A percentile compares a stretch with the other conserved stretches of the same genome.
phyloP scores from a whole-genome alignment of 2,329 filamentous ascomycete species.

The Fusarium burgessii region DNA sequence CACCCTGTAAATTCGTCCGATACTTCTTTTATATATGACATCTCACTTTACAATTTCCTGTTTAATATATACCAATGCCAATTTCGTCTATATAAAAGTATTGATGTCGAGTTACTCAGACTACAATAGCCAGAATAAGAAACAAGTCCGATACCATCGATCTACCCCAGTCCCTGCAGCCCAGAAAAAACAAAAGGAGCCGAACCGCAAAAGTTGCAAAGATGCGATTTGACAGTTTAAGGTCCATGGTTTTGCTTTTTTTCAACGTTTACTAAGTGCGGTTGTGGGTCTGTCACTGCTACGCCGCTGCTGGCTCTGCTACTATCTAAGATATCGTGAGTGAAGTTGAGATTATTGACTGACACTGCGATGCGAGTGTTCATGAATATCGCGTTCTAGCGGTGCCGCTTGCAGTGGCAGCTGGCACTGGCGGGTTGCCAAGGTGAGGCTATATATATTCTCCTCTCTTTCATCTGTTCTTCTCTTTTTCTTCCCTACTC shows the following conservation, averaged over 20 bases:
- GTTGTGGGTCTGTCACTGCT: constrained; percentile 20
- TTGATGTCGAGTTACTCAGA: constrained; percentile 5
- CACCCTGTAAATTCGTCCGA: too few relatives aligned
- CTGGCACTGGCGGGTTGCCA: not conserved
- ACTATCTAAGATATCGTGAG: constrained; percentile 12
- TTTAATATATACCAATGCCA: not conserved
- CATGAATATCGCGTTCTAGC: not conserved
- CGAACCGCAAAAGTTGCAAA: constrained; percentile 7
- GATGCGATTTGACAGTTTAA: constrained; percentile 3
- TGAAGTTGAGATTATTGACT: not conserved
- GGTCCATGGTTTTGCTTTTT: constrained; percentile 26
- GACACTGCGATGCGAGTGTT: not conserved
- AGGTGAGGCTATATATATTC: constrained; percentile 19
- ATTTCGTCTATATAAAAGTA: not conserved
- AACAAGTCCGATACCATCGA: constrained; percentile 12
- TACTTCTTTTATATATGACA: not conserved
- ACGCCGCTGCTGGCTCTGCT: not conserved
- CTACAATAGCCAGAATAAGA: not conserved
- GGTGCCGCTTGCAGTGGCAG: fast-evolving
- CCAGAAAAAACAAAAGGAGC: not conserved
- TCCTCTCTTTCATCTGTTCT: not conserved
- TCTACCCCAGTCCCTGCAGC: constrained; percentile 9
- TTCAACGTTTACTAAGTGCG: not conserved
- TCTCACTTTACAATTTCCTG: not conserved
- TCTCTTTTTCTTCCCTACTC: not conserved